Percentiles rank a stretch among this genome's conserved stretches.
These are phyloP conservation scores for Eragrostis tef DNA, from an alignment of 202 grass and related monocot species.

Conservation along the genomic window DNA sequence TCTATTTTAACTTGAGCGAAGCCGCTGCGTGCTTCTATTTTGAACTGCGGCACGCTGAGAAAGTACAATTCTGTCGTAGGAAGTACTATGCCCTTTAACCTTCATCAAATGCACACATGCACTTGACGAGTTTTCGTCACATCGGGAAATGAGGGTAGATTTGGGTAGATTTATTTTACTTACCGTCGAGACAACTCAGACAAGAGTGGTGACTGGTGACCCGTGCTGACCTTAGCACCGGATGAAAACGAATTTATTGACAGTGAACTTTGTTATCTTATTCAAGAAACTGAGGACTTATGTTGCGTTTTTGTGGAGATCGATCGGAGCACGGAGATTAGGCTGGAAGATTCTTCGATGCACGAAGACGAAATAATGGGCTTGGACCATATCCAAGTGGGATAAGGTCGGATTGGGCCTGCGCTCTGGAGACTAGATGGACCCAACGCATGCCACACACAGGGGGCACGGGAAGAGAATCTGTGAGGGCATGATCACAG, in stretches of 20 bases:
- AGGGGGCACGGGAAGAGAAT: neutral
- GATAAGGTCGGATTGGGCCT: conserved; percentile 42
- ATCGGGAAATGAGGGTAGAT: neutral
- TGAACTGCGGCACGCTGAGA: neutral
- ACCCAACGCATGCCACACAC: conserved; percentile 15
- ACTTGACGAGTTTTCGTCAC: neutral
- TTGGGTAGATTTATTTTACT: too few species aligned
- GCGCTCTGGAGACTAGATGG: neutral
- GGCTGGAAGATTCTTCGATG: conserved; percentile 33
- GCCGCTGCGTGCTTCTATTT: neutral
- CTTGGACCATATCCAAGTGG: conserved; percentile 37
- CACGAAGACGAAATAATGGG: neutral
- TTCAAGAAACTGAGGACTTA: too few species aligned
- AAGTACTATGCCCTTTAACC: neutral
- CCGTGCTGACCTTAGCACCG: neutral
- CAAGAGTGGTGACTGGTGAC: too few species aligned
- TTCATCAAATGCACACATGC: neutral
- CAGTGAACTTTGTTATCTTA: neutral
- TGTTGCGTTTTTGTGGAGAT: neutral
- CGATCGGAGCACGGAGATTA: neutral
- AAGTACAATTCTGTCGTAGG: neutral
- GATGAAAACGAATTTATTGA: neutral
- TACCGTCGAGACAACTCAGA: too few species aligned
- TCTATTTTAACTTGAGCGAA: neutral
- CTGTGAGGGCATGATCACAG: neutral